Evolutionary conservation across 2,329 filamentous ascomycete genomes (phyloP), one percentile per base, ranked within the genome.

Genomic region (Talaromyces sp.): DNA sequence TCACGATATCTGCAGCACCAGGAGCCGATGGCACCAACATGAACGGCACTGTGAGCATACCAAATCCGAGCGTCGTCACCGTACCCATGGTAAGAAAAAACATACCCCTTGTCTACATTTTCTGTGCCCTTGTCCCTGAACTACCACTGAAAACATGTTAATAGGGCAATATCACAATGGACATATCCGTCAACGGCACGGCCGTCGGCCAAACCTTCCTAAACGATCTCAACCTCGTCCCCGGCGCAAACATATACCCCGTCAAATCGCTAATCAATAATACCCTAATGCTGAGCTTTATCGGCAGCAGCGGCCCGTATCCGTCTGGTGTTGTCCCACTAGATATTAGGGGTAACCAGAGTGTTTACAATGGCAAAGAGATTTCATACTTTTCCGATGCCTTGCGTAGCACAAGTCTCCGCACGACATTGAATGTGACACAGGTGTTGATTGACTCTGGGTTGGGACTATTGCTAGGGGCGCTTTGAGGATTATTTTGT

Each of bases 11-110:
- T 61, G 68, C 74, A 8, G 72, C 70, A 34, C 61, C 70, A 1
- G 61, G 72, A 30, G 55, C 68, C 1, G 79, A 83, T 64, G 80
- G 79, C 53, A 78, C 79, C 61, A 87, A 87, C 70, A 77, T 86
- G 59, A 69, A 79, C 27, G 86, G 83, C 66, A 79, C 74, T 12
- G 81, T 85, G 54, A 76, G 71, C 64, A 84, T 88, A 56, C 85
- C 85, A 63, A 88, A 88, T 69, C 85, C 85, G 0, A 84, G 83
- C 2, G 77, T 85, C 60, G 75, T 86, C 73, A 84, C 81, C 4
- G 73, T 87, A 61, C 73, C 76, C 51, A 77, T 88, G 78, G 77
- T 78, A 72, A 54, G 64, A 30, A 18, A 27, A n/a, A n/a, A n/a
- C n/a, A 23, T 23, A 23, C 23, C n/a, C 34, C 53, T 44, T 42